phyloP scores from a whole-genome alignment of 2,329 filamentous ascomycete species.

The Colletotrichum limetticola region DNA sequence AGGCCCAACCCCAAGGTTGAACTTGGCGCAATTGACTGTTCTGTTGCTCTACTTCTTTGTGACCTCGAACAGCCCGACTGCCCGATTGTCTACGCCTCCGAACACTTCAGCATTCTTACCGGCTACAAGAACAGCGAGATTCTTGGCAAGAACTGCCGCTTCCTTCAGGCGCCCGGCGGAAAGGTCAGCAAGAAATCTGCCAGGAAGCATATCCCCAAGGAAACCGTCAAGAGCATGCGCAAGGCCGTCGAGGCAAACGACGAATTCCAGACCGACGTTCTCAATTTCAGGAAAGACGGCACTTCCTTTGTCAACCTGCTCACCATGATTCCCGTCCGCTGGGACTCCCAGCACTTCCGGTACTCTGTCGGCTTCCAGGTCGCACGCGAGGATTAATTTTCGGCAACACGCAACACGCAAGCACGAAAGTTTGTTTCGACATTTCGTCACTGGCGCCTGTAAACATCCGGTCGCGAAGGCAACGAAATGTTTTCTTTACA shows the following conservation, averaged over 20 bases:
- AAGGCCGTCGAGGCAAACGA: conserved; percentile 54
- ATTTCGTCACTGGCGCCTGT: too few relatives aligned
- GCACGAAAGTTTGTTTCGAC: neutral
- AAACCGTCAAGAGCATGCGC: conserved; percentile 67
- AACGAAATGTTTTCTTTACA: neutral
- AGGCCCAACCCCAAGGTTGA: conserved; percentile 80
- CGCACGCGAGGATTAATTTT: conserved; percentile 59
- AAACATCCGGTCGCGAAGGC: neutral
- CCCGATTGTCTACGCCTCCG: conserved; percentile 87
- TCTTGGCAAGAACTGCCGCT: conserved; percentile 83
- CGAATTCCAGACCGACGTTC: conserved; percentile 65
- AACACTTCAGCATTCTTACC: conserved; percentile 81
- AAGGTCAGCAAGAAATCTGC: conserved; percentile 68
- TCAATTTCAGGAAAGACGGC: conserved; percentile 86
- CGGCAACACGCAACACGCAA: conserved; percentile 15
- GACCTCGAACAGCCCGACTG: conserved; percentile 78
- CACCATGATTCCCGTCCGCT: conserved; percentile 84
- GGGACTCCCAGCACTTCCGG: conserved; percentile 71
- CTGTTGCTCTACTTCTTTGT: conserved; percentile 85
- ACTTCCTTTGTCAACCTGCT: conserved; percentile 83
- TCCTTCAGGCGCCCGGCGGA: conserved; percentile 81
- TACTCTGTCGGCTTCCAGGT: conserved; percentile 87
- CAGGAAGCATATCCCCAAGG: conserved; percentile 74
- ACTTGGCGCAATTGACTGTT: conserved; percentile 84
- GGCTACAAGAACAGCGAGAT: conserved; percentile 82